Evolutionary conservation across 192 early-diverging fungal species (phyloP).

Genomic region (Spinellus fusiger): DNA sequence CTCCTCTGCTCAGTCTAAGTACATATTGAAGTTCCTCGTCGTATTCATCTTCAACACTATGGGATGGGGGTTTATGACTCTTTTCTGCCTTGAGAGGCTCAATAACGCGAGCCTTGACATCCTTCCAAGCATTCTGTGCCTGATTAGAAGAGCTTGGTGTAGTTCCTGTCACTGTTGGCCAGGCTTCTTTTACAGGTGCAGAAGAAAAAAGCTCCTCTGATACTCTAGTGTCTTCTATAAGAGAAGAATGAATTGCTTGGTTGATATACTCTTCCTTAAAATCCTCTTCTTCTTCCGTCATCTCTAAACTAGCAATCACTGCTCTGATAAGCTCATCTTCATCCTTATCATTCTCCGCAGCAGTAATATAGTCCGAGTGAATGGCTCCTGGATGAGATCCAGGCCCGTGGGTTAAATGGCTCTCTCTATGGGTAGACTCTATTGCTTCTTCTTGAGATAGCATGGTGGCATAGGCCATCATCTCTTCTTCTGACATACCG

Average conservation of each 20-base stretch:
- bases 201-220: too few species aligned
- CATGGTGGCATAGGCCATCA: constrained; percentile 52
- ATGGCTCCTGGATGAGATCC: too few species aligned
- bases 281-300: neutral
- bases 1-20: constrained; percentile 15
- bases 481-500: constrained; percentile 50
- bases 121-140: too few species aligned
- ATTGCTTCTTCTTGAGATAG: constrained; percentile 26
- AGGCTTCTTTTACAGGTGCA: too few species aligned
- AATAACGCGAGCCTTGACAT: neutral
- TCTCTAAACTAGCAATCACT: constrained; percentile 29
- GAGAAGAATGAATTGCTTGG: too few species aligned
- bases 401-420: neutral
- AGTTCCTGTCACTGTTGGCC: too few species aligned
- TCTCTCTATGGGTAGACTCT: neutral
- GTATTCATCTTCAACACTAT: constrained; percentile 12
- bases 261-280: neutral
- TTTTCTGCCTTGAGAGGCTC: neutral
- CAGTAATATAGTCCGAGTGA: too few species aligned
- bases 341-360: constrained; percentile 1
- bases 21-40: constrained; percentile 31
- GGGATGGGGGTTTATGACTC: neutral
- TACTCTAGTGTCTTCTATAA: too few species aligned
- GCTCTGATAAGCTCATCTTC: constrained; percentile 29
- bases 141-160: too few species aligned